Evolutionary conservation across 2,329 filamentous ascomycete genomes (phyloP).

Genomic region (Corynespora cassiicola): DNA sequence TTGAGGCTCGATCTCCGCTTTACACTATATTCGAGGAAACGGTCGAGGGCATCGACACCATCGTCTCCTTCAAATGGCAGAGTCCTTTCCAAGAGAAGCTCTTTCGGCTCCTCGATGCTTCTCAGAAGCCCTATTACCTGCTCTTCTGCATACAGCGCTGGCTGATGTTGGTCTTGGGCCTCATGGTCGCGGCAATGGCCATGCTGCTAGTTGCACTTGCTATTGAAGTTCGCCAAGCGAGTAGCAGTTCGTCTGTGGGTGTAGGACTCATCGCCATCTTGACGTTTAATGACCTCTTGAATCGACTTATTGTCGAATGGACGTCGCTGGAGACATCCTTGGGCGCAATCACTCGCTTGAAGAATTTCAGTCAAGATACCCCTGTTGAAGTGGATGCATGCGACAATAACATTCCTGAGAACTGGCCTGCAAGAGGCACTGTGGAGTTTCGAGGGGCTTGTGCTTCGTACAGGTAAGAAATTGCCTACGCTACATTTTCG

Average conservation of each 20-base stretch:
- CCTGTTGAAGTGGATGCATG: constrained; percentile 56
- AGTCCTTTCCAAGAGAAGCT: neutral
- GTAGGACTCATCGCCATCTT: constrained; percentile 59
- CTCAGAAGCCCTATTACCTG: constrained; percentile 50
- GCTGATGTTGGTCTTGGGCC: constrained; percentile 43
- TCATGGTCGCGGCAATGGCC: constrained; percentile 41
- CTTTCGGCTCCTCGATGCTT: constrained; percentile 32
- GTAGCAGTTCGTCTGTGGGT: constrained; percentile 54
- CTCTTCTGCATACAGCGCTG: constrained; percentile 44
- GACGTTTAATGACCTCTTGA: constrained; percentile 55
- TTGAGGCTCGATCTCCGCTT: constrained; percentile 55
- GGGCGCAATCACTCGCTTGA: constrained; percentile 60
- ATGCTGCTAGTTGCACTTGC: constrained; percentile 41
- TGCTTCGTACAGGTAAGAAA: constrained; percentile 28
- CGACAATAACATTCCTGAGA: constrained; percentile 28
- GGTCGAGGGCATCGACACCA: constrained; percentile 52
- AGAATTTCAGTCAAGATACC: constrained; percentile 52
- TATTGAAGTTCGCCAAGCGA: constrained; percentile 32
- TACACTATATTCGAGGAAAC: constrained; percentile 59
- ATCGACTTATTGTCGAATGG: constrained; percentile 56
- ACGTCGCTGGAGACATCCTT: constrained; percentile 63
- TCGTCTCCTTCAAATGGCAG: constrained; percentile 56
- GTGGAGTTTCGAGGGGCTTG: constrained; percentile 45
- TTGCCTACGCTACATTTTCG: neutral
- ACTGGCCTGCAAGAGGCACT: constrained; percentile 48